Conservation (phyloP, 2,329 filamentous ascomycete species). For the Pseudogymnoascus sp. region DNA sequence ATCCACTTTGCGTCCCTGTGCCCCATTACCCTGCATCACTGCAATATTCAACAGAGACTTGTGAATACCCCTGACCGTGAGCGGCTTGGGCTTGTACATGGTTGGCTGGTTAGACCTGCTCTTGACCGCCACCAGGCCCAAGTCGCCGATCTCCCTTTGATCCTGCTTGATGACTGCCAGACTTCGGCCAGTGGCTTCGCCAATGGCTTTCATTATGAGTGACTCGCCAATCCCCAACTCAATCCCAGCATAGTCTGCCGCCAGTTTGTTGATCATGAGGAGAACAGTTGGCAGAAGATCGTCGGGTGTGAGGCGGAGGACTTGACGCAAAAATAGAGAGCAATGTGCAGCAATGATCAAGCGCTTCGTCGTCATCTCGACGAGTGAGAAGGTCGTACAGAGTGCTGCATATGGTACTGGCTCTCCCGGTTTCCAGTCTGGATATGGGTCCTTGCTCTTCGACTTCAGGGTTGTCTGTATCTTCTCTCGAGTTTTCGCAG, state of each 20-base stretch:
- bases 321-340: constrained; percentile 83
- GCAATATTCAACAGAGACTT: constrained; percentile 84
- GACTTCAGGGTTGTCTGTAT: constrained; percentile 68
- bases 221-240: constrained; percentile 98
- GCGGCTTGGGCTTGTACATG: constrained; percentile 93
- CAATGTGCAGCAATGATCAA: constrained; percentile 84
- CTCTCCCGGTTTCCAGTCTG: constrained; percentile 83
- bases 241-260: constrained; percentile 91
- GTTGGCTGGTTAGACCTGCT: constrained; percentile 91
- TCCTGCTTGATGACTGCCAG: constrained; percentile 87
- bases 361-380: constrained; percentile 91
- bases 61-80: constrained; percentile 81
- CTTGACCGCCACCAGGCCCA: constrained; percentile 91
- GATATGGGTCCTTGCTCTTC: constrained; percentile 71
- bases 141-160: constrained; percentile 91
- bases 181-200: constrained; percentile 84
- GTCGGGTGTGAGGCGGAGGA: constrained; percentile 80
- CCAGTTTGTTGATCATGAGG: constrained; percentile 96
- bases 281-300: constrained; percentile 84
- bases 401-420: constrained; percentile 92
- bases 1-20: constrained; percentile 85
- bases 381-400: constrained; percentile 87
- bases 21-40: constrained; percentile 75
- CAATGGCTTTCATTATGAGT: constrained; percentile 96
- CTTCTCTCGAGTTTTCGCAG: constrained; percentile 70